Percentiles rank a stretch among this genome's conserved stretches.
Evolutionary conservation across 179 eudicot genomes (phyloP).

Genomic region (Heliamphora ciliata): DNA sequence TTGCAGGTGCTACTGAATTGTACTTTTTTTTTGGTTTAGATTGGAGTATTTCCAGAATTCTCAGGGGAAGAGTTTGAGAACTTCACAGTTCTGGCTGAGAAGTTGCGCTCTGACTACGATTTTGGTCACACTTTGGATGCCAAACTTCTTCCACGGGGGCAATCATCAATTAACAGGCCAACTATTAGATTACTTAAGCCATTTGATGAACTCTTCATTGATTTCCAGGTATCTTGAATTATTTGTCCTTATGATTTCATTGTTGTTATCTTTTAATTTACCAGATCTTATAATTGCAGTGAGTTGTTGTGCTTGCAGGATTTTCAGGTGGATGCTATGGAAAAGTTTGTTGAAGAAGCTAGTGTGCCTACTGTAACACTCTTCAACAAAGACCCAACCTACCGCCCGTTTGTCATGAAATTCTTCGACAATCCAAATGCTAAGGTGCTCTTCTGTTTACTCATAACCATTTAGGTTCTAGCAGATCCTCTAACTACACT

Average conservation of each 20-base stretch:
- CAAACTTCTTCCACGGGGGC: constrained; percentile 74
- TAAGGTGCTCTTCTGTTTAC: constrained; percentile 41
- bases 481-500: background rate
- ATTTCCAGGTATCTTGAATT: constrained; percentile 44
- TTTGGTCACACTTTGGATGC: constrained; percentile 76
- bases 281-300: background rate
- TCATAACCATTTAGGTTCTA: background rate
- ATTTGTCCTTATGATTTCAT: background rate
- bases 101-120: constrained; percentile 72
- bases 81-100: constrained; percentile 63
- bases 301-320: constrained; percentile 41
- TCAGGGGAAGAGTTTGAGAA: constrained; percentile 71
- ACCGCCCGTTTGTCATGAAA: constrained; percentile 65
- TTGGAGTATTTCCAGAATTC: constrained; percentile 76
- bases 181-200: constrained; percentile 77
- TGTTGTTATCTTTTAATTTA: background rate
- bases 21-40: constrained; percentile 30
- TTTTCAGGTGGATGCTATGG: constrained; percentile 54
- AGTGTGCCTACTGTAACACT: constrained; percentile 70
- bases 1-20: background rate
- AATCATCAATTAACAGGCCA: constrained; percentile 57
- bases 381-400: constrained; percentile 67
- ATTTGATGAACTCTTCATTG: constrained; percentile 83
- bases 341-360: constrained; percentile 64
- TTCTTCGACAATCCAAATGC: constrained; percentile 58